A percentile compares a stretch with the other conserved stretches of the same genome.
Evolutionary conservation across 78 protist genomes (phyloP).

Genomic region (Creolimax fragrantissima): DNA sequence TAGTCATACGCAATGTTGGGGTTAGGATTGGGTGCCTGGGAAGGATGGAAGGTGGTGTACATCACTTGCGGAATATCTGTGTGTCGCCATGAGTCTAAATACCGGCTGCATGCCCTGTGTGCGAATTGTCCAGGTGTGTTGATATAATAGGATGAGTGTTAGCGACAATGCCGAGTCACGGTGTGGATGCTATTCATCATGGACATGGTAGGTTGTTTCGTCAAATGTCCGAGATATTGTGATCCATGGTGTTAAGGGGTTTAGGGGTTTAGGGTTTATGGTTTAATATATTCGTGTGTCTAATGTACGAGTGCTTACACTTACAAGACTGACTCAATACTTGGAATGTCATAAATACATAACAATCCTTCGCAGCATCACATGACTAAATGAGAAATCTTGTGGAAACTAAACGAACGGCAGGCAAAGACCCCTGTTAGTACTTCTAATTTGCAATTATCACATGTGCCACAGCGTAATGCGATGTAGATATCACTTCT

Average conservation of each 20-base stretch:
- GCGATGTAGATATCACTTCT: neutral
- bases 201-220: neutral
- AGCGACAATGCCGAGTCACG: no score
- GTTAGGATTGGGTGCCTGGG: neutral
- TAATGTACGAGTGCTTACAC: neutral
- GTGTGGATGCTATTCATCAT: neutral
- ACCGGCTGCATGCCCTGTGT: neutral
- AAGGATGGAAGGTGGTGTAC: neutral
- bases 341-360: no score
- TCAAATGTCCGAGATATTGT: neutral
- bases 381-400: no score
- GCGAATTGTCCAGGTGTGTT: neutral
- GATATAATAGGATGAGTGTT: neutral
- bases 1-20: neutral
- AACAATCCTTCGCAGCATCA: no score
- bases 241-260: neutral
- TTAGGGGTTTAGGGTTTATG: neutral
- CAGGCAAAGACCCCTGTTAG: neutral
- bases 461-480: no score
- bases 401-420: no score
- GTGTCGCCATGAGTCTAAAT: neutral
- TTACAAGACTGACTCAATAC: no score
- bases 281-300: neutral
- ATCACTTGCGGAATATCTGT: neutral
- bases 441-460: neutral